Evolutionary conservation across 352 stramenopile genomes (phyloP), one percentile per base, ranked within the genome.

Genomic region (Phytophthora brassicae): DNA sequence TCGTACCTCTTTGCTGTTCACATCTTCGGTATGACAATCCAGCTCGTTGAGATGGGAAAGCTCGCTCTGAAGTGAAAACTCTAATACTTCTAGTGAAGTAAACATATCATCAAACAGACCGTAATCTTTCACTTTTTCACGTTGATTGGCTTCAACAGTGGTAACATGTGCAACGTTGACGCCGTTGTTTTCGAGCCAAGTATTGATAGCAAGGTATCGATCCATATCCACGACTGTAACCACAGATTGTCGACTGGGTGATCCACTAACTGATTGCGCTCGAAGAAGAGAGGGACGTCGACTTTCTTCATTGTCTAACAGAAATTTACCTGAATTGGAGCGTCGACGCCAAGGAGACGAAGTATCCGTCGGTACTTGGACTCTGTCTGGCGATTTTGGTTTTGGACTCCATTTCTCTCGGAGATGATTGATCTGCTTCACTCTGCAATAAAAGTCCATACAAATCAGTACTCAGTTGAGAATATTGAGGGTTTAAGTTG

Each of bases 341-440:
- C 56, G 29, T 35, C 60, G 39, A 33, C 28, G 43, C 53, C 53
- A 60, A n/a, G 70, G 46, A 31, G 66, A 24, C 8, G 68, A 39
- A 3, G 60, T 48, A 1, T 67, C 54, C 26, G 56, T 61, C 29
- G 55, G 59, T 14, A 44, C 17, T 24, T 44, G 38, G 8, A 60
- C 49, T 31, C 64, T 44, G 24, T 72, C 58, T 12, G 58, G 33
- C 6, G 44, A 46, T 46, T 72, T 72, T 24, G 35, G 28, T 52
- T 69, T 72, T 26, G 65, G 65, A 42, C 63, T 76, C 77, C 74
- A 86, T 28, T 86, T 86, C 26, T 82, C 75, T 5, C 75, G 70
- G 2, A 84, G 47, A 29, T 81, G 72, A 49, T 84, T 77, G 49
- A 81, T 84, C 26, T 84, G 68, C 38, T 77, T 77, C 46, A 84